Conservation (phyloP, 495 filamentous ascomycete species). For the Xylaria palmicola region DNA sequence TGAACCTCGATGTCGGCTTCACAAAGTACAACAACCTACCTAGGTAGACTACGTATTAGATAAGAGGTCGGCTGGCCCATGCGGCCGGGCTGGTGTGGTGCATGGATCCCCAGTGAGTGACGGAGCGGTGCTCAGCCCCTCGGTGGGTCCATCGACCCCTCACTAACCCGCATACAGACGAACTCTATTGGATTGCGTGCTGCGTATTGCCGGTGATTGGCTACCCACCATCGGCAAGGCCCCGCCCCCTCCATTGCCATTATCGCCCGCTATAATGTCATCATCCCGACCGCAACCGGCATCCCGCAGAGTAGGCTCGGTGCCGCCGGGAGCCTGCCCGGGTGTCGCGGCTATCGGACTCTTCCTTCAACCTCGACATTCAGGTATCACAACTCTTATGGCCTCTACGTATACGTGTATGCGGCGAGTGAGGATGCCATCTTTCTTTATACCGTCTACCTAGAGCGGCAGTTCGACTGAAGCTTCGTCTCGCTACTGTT, state of each 20-base stretch:
- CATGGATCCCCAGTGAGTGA: constrained; percentile 1
- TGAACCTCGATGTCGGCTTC: neutral
- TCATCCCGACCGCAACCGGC: constrained; percentile 21
- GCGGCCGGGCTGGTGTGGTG: neutral
- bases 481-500: too few species aligned
- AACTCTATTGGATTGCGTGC: constrained; percentile 24
- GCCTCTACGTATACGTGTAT: neutral
- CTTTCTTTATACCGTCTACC: too few species aligned
- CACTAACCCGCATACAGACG: constrained; percentile 27
- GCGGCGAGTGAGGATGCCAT: too few species aligned
- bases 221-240: constrained; percentile 14
- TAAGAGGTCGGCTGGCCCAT: neutral
- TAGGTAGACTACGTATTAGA: neutral
- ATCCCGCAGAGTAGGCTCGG: neutral
- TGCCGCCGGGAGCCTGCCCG: neutral
- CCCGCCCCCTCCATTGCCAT: constrained; percentile 28
- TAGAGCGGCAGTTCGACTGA: too few species aligned
- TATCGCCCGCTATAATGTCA: constrained; percentile 25
- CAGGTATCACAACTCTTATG: neutral
- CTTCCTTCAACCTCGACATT: neutral
- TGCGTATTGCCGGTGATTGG: constrained; percentile 23
- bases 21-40: neutral
- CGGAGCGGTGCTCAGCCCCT: constrained; percentile 18
- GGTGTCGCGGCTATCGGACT: constrained; percentile 8
- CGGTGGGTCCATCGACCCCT: constrained; percentile 18